Base-by-base conservation (phyloP, 495 filamentous ascomycete species). In the Hypoxylon trugodes region DNA sequence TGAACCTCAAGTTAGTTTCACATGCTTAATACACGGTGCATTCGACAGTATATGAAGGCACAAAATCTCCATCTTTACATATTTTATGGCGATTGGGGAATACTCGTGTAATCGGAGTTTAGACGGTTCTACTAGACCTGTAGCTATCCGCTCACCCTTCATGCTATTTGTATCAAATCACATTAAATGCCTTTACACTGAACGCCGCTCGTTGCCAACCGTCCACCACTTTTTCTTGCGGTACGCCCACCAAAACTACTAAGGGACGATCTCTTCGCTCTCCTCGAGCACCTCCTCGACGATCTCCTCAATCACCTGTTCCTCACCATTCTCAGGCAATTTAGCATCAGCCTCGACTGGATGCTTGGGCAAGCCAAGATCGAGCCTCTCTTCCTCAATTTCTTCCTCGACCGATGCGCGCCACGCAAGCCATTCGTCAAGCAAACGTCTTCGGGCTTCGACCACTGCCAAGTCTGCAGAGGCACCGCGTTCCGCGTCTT, bases 211-310 rank as follows among this genome's bases (percentile, higher is more conserved):
- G 33, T 69, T 54, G 63, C 59, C 59, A 65, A 56, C 47, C 46
- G 21, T 33, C 36, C 42, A n/a, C 35, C 38, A n/a, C n/a, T 8
- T 53, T 19, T 35, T 15, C 35, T 8, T 22, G n/a, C 33, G 3
- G 15, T 41, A 6, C 41, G 6, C 19, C 43, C n/a, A n/a, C n/a
- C n/a, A n/a, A 15, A 18, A 21, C n/a, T 7, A 32, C 66, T 48
- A 69, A 16, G 65, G 57, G 15, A 82, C 73, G 56, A 82, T 74
- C 71, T 98, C 95, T 81, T 97, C 95, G 50, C 81, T 87, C 84
- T 97, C 93, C 77, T 96, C 93, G 49, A 98, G 82, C 67, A 96
- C 92, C 79, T 97, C 93, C 76, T 96, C 94, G 69, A 96, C 89
- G 60, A 93, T 89, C 81, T 95, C 91, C 73, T 93, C 91, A 58